Evolutionary conservation across 768 basidiomycete genomes (phyloP), one percentile per base, ranked within the genome.

Genomic region (Lenzites betulinus): DNA sequence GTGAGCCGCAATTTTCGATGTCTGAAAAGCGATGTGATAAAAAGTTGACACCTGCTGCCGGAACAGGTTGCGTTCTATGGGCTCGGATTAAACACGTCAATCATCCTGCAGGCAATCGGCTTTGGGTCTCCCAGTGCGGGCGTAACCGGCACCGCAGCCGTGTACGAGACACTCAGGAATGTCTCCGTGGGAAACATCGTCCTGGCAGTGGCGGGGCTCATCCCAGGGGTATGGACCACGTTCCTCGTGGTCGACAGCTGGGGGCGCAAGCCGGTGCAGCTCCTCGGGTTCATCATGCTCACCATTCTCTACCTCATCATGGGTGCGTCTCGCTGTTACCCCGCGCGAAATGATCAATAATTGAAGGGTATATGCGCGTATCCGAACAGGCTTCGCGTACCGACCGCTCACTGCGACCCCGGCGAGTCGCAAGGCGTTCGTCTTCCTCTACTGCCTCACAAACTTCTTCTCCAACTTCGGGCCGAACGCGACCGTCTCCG

Each of bases 11-110:
- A 13, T 33, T 22, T 33, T 5, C 22, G 22, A 7, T 23, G 8
- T 4, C 6, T 5, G 23, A 46, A 46, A 22, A 7, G 44, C 7
- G 41, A 15, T 16, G 15, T 18, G 11, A 12, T 25, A 6, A 11
- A 26, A 68, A 62, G 76, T 74, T 41, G 33, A 35, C 15, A 9
- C 1, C 9, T 9, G 5, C 25, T 20, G 39, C 2, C 6, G 15
- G n/a, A n/a, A n/a, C 44, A 73, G 71, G 70, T 80, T 39, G 78
- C 80, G 8, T 82, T 81, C 72, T 81, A 81, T 70, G 79, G 79
- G 60, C 74, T 81, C 30, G 79, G 80, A 57, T 69, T 82, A 38
- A 82, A 82, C 72, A 75, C 76, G 5, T 74, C 76, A 28, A 75
- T 73, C 66, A 66, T 82, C 71, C 67, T 81, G 68, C 26, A 64